Base-by-base conservation (phyloP, 1,284 basidiomycete species). In the Afroboletus lepidellus region DNA sequence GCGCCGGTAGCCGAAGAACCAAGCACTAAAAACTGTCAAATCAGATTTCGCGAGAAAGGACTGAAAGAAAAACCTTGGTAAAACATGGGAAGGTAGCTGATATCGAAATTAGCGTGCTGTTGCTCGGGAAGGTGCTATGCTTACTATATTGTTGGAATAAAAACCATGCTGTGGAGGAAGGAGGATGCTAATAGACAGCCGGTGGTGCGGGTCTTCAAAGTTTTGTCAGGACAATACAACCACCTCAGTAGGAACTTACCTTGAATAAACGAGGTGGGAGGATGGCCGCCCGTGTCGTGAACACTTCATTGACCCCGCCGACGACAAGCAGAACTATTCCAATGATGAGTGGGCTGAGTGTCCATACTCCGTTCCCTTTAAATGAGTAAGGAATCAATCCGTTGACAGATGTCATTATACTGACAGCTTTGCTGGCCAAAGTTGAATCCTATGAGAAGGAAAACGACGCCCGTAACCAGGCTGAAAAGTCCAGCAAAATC, bases 381-480 rank as follows among this genome's bases (percentile, higher is more conserved):
- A 54, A 16, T 13, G 7, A 2, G 20, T 36, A 12, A 48, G 21
- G 2, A 24, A n/a, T 39, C 5, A 8, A 6, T 23, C 15, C 5
- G 5, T 9, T 12, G 37, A 38, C 8, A n/a, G 8, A 23, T 8
- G 32, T 37, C 11, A 32, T 5, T 21, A 39, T 94, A 69, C 81
- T 60, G 51, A 86, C 87, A 90, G 51, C 67, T 76, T 0, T 76
- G 81, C 66, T 89, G 82, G 56, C 87, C 81, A 56, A 79, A 81
- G 67, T 85, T 89, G 69, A 97, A 90, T 0, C 93, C 94, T 21
- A 96, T 73, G 18, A 96, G 77, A 11, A 96, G 66, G 50, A 85
- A 84, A 7, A 92, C 78, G 11, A 92, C 80, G 0, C 89, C 88
- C 5, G 73, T 70, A 46, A 94, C 81, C 47, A 96, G 77, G 36